Percentiles rank a stretch among this genome's conserved stretches.
Conservation (phyloP, 2,329 filamentous ascomycete species). For the Penicillium sp. region DNA sequence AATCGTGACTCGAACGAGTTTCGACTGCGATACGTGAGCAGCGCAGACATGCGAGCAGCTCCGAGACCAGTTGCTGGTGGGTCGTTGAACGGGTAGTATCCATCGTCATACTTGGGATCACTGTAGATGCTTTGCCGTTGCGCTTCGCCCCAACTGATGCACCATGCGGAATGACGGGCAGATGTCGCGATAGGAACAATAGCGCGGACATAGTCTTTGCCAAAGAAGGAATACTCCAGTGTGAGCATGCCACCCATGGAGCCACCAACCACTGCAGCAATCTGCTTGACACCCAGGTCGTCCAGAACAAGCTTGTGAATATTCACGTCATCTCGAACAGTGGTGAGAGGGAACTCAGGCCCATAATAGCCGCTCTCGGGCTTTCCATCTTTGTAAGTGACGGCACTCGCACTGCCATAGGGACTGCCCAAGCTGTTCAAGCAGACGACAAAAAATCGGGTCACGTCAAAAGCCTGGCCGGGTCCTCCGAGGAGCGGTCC, state of each 20-base stretch:
- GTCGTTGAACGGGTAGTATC: conserved; percentile 84
- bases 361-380: conserved; percentile 71
- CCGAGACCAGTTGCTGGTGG: conserved; percentile 81
- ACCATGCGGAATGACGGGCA: conserved; percentile 53
- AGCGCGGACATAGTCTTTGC: conserved; percentile 53
- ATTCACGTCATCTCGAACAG: conserved; percentile 89
- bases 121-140: conserved; percentile 74
- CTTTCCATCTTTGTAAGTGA: conserved; percentile 79
- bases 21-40: conserved; percentile 90
- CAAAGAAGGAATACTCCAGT: conserved; percentile 62
- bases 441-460: conserved; percentile 50
- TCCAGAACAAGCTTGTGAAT: conserved; percentile 52
- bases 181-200: conserved; percentile 54
- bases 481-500: conserved; percentile 48
- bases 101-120: conserved; percentile 96
- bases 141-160: conserved; percentile 54
- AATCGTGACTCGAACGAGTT: conserved; percentile 97
- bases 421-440: conserved; percentile 51
- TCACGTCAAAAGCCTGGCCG: conserved; percentile 50
- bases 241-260: conserved; percentile 56
- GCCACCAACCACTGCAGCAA: conserved; percentile 51
- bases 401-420: conserved; percentile 50
- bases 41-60: conserved; percentile 91
- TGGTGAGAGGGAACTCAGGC: conserved; percentile 92
- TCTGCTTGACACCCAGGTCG: conserved; percentile 48